Conservation (phyloP, 2,329 filamentous ascomycete genomes). For the Akanthomyces dipterigenus region DNA sequence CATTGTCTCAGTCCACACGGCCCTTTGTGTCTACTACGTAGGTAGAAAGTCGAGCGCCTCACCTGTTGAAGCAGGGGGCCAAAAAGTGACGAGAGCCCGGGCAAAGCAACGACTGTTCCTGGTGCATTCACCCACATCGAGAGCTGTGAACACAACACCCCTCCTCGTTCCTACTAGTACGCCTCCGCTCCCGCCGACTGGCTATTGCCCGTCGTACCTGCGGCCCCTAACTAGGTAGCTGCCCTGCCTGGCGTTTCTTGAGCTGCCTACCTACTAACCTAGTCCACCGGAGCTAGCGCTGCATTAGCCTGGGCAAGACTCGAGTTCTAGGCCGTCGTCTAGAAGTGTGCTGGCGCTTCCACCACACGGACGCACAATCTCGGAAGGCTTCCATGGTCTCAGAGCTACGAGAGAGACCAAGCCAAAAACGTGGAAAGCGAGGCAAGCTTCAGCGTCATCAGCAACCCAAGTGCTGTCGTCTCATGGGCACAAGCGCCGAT, state of each 20-base stretch:
- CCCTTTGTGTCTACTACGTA: neutral
- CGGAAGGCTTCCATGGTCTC: neutral
- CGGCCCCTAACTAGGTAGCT: no score
- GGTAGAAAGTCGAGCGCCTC: neutral
- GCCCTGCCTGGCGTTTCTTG: neutral
- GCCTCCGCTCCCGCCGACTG: neutral
- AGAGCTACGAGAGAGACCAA: neutral
- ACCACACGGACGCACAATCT: neutral
- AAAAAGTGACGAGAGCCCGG: neutral
- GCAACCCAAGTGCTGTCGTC: neutral
- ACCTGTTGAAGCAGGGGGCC: conserved; percentile 2
- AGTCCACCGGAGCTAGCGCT: neutral
- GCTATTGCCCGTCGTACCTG: no score
- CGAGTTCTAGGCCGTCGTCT: conserved; percentile 7
- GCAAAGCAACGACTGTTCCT: no score
- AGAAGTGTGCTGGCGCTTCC: conserved; percentile 2
- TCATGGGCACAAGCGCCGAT: neutral
- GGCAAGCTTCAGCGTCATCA: neutral
- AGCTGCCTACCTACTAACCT: neutral
- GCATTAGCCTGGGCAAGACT: neutral
- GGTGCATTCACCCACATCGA: no score
- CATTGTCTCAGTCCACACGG: neutral
- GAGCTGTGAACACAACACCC: neutral
- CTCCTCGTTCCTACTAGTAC: neutral
- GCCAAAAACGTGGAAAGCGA: neutral